A percentile compares a stretch with the other conserved stretches of the same genome.
Evolutionary conservation across 2,329 filamentous ascomycete species (phyloP).

Genomic region (Fusarium xylarioides): DNA sequence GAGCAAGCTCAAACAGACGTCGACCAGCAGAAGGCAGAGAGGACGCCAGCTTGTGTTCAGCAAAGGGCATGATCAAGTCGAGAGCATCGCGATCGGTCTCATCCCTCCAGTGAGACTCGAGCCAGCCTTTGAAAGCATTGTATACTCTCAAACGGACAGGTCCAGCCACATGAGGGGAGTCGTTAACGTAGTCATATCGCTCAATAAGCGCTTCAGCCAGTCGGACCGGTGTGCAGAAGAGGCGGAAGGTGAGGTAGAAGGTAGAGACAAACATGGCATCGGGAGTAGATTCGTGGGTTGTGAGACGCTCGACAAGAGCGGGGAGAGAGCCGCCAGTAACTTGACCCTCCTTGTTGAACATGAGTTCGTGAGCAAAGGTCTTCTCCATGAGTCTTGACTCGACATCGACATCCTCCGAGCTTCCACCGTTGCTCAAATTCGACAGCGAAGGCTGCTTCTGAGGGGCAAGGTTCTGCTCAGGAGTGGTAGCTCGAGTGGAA

Average conservation of each 20-base stretch:
- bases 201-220: constrained; percentile 86
- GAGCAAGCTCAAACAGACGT: constrained; percentile 80
- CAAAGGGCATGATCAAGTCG: constrained; percentile 80
- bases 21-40: constrained; percentile 80
- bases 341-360: constrained; percentile 93
- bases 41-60: constrained; percentile 73
- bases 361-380: constrained; percentile 89
- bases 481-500: constrained; percentile 89
- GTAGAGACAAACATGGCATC: constrained; percentile 92
- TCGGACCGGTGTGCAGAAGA: constrained; percentile 84
- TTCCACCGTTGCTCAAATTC: constrained; percentile 73
- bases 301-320: constrained; percentile 92
- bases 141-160: constrained; percentile 92
- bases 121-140: constrained; percentile 96
- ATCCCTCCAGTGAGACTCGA: constrained; percentile 94
- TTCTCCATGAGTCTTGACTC: constrained; percentile 89
- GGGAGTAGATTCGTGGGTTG: constrained; percentile 90
- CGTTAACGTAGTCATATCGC: constrained; percentile 89
- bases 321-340: constrained; percentile 92
- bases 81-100: constrained; percentile 82
- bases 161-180: constrained; percentile 75
- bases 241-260: constrained; percentile 94
- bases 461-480: constrained; percentile 68
- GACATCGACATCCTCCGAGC: constrained; percentile 79
- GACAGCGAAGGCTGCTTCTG: constrained; percentile 70